Evolutionary conservation across 768 basidiomycete species (phyloP).

Genomic region (Boletus eberwhitei): DNA sequence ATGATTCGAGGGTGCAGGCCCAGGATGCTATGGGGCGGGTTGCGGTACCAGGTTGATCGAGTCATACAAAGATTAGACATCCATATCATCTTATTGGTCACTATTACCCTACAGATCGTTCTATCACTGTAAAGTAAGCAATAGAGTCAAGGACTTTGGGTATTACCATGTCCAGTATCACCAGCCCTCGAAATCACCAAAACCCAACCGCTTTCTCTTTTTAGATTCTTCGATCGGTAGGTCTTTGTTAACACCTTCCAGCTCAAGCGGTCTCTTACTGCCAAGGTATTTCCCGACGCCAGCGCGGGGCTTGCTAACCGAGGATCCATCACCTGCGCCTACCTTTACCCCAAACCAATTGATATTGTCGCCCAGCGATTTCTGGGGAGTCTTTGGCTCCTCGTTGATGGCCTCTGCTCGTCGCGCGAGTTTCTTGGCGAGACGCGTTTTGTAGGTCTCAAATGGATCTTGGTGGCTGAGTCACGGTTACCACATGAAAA

Average conservation of each 20-base stretch:
- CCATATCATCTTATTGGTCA: not conserved
- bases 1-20: not conserved
- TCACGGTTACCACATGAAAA: constrained; percentile 6
- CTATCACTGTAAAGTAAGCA: constrained; percentile 11
- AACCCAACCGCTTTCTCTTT: constrained; percentile 83
- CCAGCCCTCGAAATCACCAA: constrained; percentile 90
- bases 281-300: constrained; percentile 82
- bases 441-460: constrained; percentile 83
- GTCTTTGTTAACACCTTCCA: constrained; percentile 17
- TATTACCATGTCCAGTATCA: constrained; percentile 28
- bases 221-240: constrained; percentile 47
- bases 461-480: constrained; percentile 90
- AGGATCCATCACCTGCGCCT: constrained; percentile 42
- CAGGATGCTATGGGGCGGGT: constrained; percentile 10
- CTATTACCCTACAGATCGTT: constrained; percentile 8
- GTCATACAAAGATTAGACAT: not conserved
- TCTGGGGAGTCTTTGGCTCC: constrained; percentile 36
- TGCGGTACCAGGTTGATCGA: constrained; percentile 23
- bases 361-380: constrained; percentile 62
- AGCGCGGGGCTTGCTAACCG: constrained; percentile 27
- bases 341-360: constrained; percentile 93
- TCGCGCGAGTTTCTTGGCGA: constrained; percentile 69
- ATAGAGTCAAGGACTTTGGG: not conserved
- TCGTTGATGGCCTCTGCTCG: constrained; percentile 31
- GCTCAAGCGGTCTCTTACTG: constrained; percentile 44